Evolutionary conservation across 257 asterid species (phyloP), one percentile per base, ranked within the genome.

Genomic region (Oldenlandia corymbosa): DNA sequence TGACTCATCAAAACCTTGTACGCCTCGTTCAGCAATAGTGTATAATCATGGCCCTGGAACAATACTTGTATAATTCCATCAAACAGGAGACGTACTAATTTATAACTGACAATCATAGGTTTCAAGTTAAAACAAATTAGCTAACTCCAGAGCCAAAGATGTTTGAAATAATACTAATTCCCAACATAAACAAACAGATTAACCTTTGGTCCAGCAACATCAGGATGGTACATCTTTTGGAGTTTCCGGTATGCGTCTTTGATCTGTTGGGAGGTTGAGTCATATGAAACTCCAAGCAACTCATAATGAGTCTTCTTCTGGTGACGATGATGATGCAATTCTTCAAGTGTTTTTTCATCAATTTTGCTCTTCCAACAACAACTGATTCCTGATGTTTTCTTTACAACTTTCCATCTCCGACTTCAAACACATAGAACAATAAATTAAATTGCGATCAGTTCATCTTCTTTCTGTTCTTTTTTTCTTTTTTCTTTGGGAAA

Each of bases 141-240:
- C 58, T 11, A 27, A 27, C 3, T 26, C 10, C 2, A 26, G 18
- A 5, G 47, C 14, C 14, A 18, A 13, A 34, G 9, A 34, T 34
- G 39, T 4, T 34, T 34, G 39, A 34, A 34, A n/a, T n/a, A n/a
- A n/a, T n/a, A n/a, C n/a, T n/a, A n/a, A n/a, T n/a, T n/a, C n/a
- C n/a, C n/a, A n/a, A n/a, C n/a, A n/a, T n/a, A n/a, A n/a, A n/a
- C n/a, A n/a, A n/a, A n/a, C n/a, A n/a, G n/a, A 30, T 11, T 9
- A 24, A 81, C 88, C 81, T 83, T 68, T 70, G 79, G 81, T 48
- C 90, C 90, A 3, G 83, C 90, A 54, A 85, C 81, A 58, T 85
- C 90, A 0, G 88, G 90, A 49, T 85, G 88, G 59, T 79, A 57
- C 37, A 68, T 85, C 84, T 85, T 85, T 43, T 80, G 94, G 59